Base-by-base conservation (phyloP, 2,329 filamentous ascomycete genomes). In the Plectosphaerella sp. region DNA sequence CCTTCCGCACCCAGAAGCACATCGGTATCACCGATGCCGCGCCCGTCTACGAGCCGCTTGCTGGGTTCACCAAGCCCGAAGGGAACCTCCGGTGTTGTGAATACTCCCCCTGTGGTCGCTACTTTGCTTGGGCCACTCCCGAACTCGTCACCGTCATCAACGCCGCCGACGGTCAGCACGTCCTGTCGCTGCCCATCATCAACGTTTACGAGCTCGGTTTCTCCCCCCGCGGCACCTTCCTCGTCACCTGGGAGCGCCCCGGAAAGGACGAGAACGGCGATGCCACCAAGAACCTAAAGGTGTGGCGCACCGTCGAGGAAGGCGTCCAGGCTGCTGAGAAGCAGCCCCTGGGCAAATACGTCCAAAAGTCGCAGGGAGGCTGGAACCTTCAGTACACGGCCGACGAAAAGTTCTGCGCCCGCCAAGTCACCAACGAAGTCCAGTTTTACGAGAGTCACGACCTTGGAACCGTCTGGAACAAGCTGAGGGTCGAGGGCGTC, bases 341-440 rank as follows among this genome's bases (percentile, higher is more conserved):
- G 72, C 78, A 86, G 62, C 85, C 92, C 28, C 80, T 97, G 45
- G 93, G 92, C 58, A 82, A 85, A 64, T 99, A 95, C 68, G 94
- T 99, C 60, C 94, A 99, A 72, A 97, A 97, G 79, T 88, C 86
- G 59, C 91, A 96, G 76, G 90, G 88, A 45, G 90, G 92, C 64
- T 97, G 93, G 93, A 97, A 97, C 68, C 78, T 99, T 66, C 93
- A 97, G 73, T 99, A 97, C 72, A 96, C 92, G 28, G 82, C 84
- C 54, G 94, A 99, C 67, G 94, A 99, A 79, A 83, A 86, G 68
- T 93, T 90, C 70, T 97, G 93, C 70, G 94, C 93, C 59, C 91
- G 94, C 60, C 80, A 87, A 57, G 93, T 97, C 63, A 97, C 90
- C 70, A 99, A 99, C 69, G 92, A 97, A 77, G 89, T 99, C 52